Percentiles rank a stretch among this genome's conserved stretches.
Evolutionary conservation across 805 yeast genomes (phyloP).

Genomic region (Metschnikowia anglica): DNA sequence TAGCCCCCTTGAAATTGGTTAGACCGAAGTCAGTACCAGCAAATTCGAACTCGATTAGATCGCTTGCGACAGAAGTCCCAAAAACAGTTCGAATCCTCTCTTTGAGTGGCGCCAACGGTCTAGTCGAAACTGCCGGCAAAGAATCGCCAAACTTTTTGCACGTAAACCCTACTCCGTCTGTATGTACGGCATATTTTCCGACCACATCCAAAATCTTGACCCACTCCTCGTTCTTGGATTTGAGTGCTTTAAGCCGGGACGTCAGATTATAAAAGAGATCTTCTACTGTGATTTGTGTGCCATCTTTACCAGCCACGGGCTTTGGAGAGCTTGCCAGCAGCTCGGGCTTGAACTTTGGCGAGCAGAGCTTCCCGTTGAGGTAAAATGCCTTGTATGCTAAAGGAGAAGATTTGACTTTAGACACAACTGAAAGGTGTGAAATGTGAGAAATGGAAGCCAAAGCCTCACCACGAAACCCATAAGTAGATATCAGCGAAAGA

Average conservation of each 20-base stretch:
- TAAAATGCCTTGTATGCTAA: slow-evolving; percentile 76
- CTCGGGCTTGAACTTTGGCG: slow-evolving; percentile 37
- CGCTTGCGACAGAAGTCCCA: slow-evolving; percentile 68
- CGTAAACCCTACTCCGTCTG: slow-evolving; percentile 65
- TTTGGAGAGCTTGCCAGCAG: slow-evolving; percentile 48
- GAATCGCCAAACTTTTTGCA: slow-evolving; percentile 81
- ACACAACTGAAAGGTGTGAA: slow-evolving; percentile 73
- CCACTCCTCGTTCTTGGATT: slow-evolving; percentile 71
- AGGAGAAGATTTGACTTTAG: slow-evolving; percentile 58
- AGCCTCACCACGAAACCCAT: slow-evolving; percentile 97
- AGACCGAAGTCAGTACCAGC: slow-evolving; percentile 46
- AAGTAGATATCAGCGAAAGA: slow-evolving; percentile 65
- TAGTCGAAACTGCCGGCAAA: slow-evolving; percentile 60
- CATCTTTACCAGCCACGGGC: slow-evolving; percentile 83
- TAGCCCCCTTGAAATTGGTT: slow-evolving; percentile 50
- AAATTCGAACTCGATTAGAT: slow-evolving; percentile 51
- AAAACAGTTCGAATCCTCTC: slow-evolving; percentile 75
- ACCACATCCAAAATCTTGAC: slow-evolving; percentile 75
- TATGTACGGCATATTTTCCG: slow-evolving; percentile 79
- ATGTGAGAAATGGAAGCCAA: slow-evolving; percentile 91
- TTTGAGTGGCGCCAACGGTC: slow-evolving; percentile 47
- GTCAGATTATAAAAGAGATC: slow-evolving; percentile 89
- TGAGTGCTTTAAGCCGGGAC: slow-evolving; percentile 66
- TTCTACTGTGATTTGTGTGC: slow-evolving; percentile 83
- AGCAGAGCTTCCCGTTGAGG: slow-evolving; percentile 59